Base-by-base conservation (phyloP, 306 rosid species). In the Oemleria cerasiformis region DNA sequence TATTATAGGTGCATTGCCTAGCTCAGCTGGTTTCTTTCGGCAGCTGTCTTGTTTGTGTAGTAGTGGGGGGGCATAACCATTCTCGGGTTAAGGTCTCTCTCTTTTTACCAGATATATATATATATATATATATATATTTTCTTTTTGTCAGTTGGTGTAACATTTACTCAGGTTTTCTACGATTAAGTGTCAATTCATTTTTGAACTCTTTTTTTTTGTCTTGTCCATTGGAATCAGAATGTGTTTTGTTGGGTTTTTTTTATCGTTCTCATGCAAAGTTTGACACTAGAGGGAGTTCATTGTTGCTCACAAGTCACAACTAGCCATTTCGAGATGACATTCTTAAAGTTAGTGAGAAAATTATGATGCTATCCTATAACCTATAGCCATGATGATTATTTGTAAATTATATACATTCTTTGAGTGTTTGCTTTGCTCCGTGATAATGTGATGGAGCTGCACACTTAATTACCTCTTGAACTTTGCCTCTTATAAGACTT, bases 11-110 rank as follows among this genome's bases (percentile, higher is more conserved):
- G 43, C 54, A 72, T 81, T 74, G 83, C 43, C 64, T 59, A 30
- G 36, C 36, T 3, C n/a, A 1, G 63, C 70, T 69, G 68, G 68
- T 77, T 75, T 75, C 75, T 5, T 30, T 14, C 60, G 42, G 75
- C 81, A 61, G 43, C 53, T 66, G 75, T 72, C 65, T 64, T 60
- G 64, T 80, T 68, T 70, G 72, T 77, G 68, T 51, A 38, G n/a
- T 10, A 19, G 54, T 11, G 16, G 67, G 66, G 56, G 61, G n/a
- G n/a, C n/a, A 66, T 76, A 15, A 75, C 74, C 84, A 10, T 66
- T 66, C 63, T 71, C 65, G 0, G 77, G 80, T 80, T 65, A 71
- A 58, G 53, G 5, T 8, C 20, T 65, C 42, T 9, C 14, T 39
- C 30, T 68, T 55, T 68, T 55, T 63, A 34, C 68, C 43, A 39